phyloP scores from a whole-genome alignment of 2,329 filamentous ascomycete species.

The Exophiala viscosa region DNA sequence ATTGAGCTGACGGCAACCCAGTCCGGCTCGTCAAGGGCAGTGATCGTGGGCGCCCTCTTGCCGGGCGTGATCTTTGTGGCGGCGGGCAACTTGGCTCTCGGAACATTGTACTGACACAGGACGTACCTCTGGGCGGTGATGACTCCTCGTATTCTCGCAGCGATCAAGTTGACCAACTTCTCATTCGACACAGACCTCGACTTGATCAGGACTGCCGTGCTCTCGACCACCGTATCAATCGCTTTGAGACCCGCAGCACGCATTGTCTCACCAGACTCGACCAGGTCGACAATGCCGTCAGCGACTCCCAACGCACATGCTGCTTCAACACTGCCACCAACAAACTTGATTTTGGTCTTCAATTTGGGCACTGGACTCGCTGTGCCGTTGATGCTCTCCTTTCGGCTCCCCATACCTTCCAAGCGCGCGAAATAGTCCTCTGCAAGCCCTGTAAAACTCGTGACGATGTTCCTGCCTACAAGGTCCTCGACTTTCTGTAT shows the following conservation, averaged over 20 bases:
- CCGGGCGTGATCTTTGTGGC: slow-evolving; percentile 82
- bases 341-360: slow-evolving; percentile 84
- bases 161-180: slow-evolving; percentile 76
- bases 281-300: slow-evolving; percentile 94
- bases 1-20: slow-evolving; percentile 96
- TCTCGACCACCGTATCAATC: slow-evolving; percentile 88
- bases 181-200: slow-evolving; percentile 78
- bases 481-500: slow-evolving; percentile 70
- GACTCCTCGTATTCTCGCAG: slow-evolving; percentile 82
- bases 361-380: slow-evolving; percentile 51
- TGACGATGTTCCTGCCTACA: slow-evolving; percentile 88
- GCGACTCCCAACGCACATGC: slow-evolving; percentile 93
- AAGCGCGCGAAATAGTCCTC: slow-evolving; percentile 78
- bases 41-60: slow-evolving; percentile 88
- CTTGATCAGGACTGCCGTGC: slow-evolving; percentile 86
- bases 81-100: slow-evolving; percentile 61
- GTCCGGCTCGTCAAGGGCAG: slow-evolving; percentile 77
- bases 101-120: slow-evolving; percentile 93
- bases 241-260: slow-evolving; percentile 88
- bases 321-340: slow-evolving; percentile 95
- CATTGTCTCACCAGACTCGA: slow-evolving; percentile 99
- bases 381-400: slow-evolving; percentile 35
- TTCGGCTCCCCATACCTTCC: slow-evolving; percentile 50
- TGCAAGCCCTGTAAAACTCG: slow-evolving; percentile 85
- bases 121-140: slow-evolving; percentile 94